Conservation (phyloP, 768 basidiomycete genomes). For the Tephrocybe sp. region DNA sequence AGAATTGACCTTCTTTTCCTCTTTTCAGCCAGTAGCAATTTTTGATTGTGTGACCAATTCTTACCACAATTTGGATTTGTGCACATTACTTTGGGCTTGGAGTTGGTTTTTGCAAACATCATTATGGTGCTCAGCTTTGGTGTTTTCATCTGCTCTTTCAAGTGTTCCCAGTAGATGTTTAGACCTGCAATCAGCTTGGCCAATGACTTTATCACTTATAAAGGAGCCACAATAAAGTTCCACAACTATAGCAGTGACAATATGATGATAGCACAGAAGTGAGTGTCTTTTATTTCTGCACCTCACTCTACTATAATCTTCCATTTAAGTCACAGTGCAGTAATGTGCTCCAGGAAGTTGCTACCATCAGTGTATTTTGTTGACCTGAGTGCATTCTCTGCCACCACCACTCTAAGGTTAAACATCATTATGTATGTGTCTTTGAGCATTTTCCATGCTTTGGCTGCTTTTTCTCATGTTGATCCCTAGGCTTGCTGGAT, state of each 20-base stretch:
- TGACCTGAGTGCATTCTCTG: not conserved
- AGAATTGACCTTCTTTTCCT: constrained; percentile 2
- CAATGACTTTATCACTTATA: no score
- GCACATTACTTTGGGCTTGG: not conserved
- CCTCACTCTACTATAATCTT: not conserved
- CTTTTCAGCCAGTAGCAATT: constrained; percentile 1
- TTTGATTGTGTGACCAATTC: not conserved
- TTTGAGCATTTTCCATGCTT: no score
- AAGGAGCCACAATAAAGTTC: no score
- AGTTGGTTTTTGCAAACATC: not conserved
- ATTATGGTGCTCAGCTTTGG: no score
- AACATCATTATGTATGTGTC: no score
- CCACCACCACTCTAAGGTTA: no score
- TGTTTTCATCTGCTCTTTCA: no score
- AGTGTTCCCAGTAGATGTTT: no score
- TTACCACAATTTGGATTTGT: not conserved
- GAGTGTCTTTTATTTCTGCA: not conserved
- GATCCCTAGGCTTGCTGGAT: no score
- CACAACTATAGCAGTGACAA: no score
- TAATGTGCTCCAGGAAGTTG: constrained; percentile 1
- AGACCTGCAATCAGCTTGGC: no score
- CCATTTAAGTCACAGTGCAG: not conserved
- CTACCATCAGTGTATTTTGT: not conserved
- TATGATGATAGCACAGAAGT: not conserved
- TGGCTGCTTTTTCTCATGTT: no score